phyloP scores from a whole-genome alignment of 805 yeast species.

The Starmerella powellii region DNA sequence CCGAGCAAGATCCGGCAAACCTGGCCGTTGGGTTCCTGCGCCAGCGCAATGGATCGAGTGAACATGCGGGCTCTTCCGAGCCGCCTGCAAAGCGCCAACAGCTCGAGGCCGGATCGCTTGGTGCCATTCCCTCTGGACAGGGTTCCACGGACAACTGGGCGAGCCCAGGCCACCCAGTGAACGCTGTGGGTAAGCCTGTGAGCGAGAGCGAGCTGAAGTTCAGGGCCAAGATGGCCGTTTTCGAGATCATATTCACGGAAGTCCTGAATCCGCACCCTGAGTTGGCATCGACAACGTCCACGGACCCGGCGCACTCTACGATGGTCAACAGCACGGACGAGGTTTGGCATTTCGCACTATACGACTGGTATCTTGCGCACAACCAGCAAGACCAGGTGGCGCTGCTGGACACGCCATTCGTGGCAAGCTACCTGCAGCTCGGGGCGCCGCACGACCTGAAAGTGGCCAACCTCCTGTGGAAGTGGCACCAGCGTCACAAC shows the following conservation, averaged over 20 bases:
- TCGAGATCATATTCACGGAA: constrained; percentile 55
- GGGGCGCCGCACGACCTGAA: constrained; percentile 43
- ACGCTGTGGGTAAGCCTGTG: background rate
- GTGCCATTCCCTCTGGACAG: background rate
- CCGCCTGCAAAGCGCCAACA: constrained; percentile 4
- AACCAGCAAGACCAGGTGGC: constrained; percentile 66
- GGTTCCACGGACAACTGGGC: too few species aligned
- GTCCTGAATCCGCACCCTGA: constrained; percentile 48
- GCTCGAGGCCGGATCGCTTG: background rate
- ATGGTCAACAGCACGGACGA: constrained; percentile 68
- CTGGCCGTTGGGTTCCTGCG: constrained; percentile 45
- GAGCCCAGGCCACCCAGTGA: too few species aligned
- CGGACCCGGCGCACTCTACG: constrained; percentile 51
- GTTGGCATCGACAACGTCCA: constrained; percentile 43
- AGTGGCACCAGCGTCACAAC: constrained; percentile 72
- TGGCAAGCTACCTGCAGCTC: constrained; percentile 57
- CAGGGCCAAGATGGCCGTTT: constrained; percentile 46
- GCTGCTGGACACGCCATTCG: constrained; percentile 69
- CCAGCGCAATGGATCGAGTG: constrained; percentile 37
- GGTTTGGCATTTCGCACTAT: constrained; percentile 80
- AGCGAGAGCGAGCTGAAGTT: constrained; percentile 32
- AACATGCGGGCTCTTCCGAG: background rate
- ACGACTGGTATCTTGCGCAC: constrained; percentile 79
- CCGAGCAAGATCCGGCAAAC: constrained; percentile 51
- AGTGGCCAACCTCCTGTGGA: constrained; percentile 77